A percentile compares a stretch with the other conserved stretches of the same genome.
Evolutionary conservation across 352 stramenopile species (phyloP).

Genomic region (Phytopythium litorale): DNA sequence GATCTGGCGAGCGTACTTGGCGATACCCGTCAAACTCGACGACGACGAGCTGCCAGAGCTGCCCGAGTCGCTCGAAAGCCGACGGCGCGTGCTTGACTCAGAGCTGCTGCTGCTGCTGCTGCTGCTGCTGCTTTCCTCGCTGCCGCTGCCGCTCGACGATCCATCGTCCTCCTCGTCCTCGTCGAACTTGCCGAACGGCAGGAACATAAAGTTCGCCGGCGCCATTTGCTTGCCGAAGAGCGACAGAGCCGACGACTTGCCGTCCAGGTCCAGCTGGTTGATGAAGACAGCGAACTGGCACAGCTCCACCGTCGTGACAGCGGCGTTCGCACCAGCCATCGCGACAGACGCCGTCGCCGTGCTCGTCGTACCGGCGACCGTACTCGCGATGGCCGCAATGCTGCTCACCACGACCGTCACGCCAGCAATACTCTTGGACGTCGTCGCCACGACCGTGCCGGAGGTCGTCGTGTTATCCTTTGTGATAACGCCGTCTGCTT

Average conservation of each 20-base stretch:
- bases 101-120: constrained; percentile 9
- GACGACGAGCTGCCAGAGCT: constrained; percentile 10
- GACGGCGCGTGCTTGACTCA: constrained; percentile 19
- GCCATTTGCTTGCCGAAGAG: constrained; percentile 77
- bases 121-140: constrained; percentile 6
- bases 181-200: constrained; percentile 64
- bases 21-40: constrained; percentile 41
- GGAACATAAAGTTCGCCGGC: constrained; percentile 68
- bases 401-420: constrained; percentile 66
- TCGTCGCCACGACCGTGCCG: constrained; percentile 55
- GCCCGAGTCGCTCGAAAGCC: constrained; percentile 23
- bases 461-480: constrained; percentile 56
- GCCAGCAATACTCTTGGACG: constrained; percentile 63
- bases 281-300: constrained; percentile 78
- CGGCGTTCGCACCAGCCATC: constrained; percentile 54
- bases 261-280: constrained; percentile 68
- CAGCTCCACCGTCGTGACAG: constrained; percentile 73
- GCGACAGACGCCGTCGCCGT: constrained; percentile 42
- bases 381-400: constrained; percentile 71
- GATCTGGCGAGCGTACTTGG: constrained; percentile 64
- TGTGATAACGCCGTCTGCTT: constrained; percentile 50
- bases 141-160: constrained; percentile 17
- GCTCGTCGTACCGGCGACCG: constrained; percentile 34
- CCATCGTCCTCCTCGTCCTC: constrained; percentile 19
- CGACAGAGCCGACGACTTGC: constrained; percentile 64